Percentiles rank a stretch among this genome's conserved stretches.
Evolutionary conservation across 2,329 filamentous ascomycete genomes (phyloP).

Genomic region (Xylariaceae sp.): DNA sequence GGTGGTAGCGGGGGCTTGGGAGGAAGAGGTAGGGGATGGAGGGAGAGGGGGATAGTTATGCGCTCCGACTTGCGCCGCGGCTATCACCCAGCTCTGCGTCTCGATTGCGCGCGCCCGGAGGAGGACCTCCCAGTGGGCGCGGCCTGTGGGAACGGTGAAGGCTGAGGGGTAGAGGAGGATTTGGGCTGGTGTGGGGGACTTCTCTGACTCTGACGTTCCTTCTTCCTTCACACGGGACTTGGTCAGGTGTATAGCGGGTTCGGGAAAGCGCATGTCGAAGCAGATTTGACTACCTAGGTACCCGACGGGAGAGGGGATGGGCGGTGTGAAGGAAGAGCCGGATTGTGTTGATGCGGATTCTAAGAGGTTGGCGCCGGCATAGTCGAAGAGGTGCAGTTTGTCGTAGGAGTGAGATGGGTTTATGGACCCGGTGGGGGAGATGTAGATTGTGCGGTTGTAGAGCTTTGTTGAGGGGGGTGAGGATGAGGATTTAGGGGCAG

Average conservation of each 20-base stretch:
- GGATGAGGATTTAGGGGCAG: constrained; percentile 6
- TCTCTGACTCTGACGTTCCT: not conserved
- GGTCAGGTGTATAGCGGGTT: constrained; percentile 65
- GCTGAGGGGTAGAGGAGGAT: constrained; percentile 84
- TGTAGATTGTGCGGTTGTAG: constrained; percentile 52
- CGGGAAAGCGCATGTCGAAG: constrained; percentile 85
- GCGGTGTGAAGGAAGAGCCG: constrained; percentile 59
- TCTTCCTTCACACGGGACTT: constrained; percentile 13
- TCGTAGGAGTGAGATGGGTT: constrained; percentile 58
- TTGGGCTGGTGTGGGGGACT: constrained; percentile 59
- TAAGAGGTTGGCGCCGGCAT: constrained; percentile 42
- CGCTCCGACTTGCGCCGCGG: constrained; percentile 74
- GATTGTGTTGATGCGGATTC: constrained; percentile 62
- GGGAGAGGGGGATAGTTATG: constrained; percentile 45
- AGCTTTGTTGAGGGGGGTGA: constrained; percentile 32
- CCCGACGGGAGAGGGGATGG: constrained; percentile 71
- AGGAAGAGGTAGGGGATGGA: not conserved
- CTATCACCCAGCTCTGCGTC: constrained; percentile 81
- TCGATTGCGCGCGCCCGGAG: constrained; percentile 81
- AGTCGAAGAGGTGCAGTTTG: constrained; percentile 89
- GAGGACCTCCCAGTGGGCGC: constrained; percentile 79
- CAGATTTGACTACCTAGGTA: constrained; percentile 78
- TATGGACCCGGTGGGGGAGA: constrained; percentile 41
- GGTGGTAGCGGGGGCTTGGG: no score
- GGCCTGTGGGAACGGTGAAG: constrained; percentile 82